These are phyloP conservation scores for Didymella pomorum DNA, from an alignment of 2,329 filamentous ascomycete genomes.

Conservation along the genomic window DNA sequence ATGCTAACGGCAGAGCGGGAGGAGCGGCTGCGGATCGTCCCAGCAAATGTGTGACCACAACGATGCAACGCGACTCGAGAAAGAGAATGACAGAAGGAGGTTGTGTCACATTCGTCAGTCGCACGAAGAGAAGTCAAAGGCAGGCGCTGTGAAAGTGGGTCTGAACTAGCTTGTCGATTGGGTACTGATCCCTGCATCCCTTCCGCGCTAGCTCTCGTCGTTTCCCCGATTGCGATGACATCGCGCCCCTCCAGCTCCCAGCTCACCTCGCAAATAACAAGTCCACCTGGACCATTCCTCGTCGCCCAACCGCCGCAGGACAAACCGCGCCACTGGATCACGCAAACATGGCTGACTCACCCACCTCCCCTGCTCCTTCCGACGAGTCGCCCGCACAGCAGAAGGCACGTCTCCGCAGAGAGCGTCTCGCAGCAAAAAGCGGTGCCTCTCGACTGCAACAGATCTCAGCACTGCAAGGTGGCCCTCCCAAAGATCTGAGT, in stretches of 20 bases:
- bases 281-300: constrained; percentile 2
- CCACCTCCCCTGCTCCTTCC: constrained; percentile 27
- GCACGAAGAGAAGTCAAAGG: not conserved
- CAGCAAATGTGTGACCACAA: not conserved
- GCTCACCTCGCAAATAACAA: constrained; percentile 10
- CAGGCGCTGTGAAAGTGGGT: constrained; percentile 2
- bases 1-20: constrained; percentile 5
- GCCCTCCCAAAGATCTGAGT: constrained; percentile 50
- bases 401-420: constrained; percentile 78
- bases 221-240: constrained; percentile 18
- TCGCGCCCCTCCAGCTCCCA: constrained; percentile 14
- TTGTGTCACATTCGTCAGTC: not conserved
- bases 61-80: not conserved
- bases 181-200: not conserved
- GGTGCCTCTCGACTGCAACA: constrained; percentile 74
- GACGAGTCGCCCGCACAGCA: constrained; percentile 55
- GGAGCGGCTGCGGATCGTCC: constrained; percentile 10
- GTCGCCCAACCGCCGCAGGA: not conserved
- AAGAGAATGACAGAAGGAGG: constrained; percentile 5
- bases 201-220: constrained; percentile 2
- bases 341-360: constrained; percentile 37
- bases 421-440: constrained; percentile 80
- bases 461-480: constrained; percentile 74
- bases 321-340: not conserved
- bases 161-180: constrained; percentile 4